These are phyloP conservation scores for Pythium folliculosum DNA, from an alignment of 352 stramenopile species.

Conservation along the genomic window DNA sequence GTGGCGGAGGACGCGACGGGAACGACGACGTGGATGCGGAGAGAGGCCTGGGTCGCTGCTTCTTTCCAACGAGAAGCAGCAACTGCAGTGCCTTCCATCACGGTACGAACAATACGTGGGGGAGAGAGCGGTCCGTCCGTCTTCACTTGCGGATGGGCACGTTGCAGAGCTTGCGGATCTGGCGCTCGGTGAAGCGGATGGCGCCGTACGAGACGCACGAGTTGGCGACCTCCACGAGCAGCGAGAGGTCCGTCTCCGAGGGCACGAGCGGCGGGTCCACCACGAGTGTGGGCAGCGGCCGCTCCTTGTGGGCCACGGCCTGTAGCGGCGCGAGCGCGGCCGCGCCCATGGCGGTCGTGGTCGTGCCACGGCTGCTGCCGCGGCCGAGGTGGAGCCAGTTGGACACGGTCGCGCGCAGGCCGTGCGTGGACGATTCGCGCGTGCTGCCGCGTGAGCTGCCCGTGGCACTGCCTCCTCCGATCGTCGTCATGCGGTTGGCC, in stretches of 20 bases:
- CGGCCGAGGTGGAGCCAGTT: conserved; percentile 28
- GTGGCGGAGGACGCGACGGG: too few relatives aligned
- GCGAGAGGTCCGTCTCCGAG: conserved; percentile 35
- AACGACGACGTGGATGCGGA: neutral
- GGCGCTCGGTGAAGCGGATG: conserved; percentile 43
- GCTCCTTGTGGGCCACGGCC: conserved; percentile 1
- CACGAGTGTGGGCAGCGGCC: conserved; percentile 12
- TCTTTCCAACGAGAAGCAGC: conserved; percentile 26
- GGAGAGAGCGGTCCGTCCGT: too few relatives aligned
- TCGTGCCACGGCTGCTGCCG: neutral
- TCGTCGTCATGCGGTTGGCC: neutral
- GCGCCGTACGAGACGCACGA: conserved; percentile 40
- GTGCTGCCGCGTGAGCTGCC: neutral
- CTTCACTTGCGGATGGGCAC: conserved; percentile 38
- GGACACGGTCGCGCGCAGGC: conserved; percentile 29
- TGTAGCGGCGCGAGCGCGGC: conserved; percentile 16
- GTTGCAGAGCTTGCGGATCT: conserved; percentile 66
- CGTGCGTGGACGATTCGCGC: conserved; percentile 13
- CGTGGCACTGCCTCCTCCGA: neutral
- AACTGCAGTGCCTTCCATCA: too few relatives aligned
- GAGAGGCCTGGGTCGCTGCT: neutral
- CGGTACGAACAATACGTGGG: too few relatives aligned
- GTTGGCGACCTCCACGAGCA: conserved; percentile 69
- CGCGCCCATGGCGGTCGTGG: neutral
- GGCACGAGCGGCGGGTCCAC: conserved; percentile 50